Base-by-base conservation (phyloP, 345 rosid genomes). In the Cardamine occulta region DNA sequence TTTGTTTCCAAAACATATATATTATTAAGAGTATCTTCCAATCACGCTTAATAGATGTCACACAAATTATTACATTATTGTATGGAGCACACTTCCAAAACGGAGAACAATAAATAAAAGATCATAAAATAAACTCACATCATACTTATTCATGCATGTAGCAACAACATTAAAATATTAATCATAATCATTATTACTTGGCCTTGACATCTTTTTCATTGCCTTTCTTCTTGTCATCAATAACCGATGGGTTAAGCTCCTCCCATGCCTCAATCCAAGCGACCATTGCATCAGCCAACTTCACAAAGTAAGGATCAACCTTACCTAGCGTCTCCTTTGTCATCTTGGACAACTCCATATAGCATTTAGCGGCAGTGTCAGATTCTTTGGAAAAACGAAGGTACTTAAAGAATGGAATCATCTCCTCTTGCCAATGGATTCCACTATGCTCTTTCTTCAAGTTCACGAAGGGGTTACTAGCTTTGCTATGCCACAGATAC, bases 191-290 rank as follows among this genome's bases (percentile, higher is more conserved):
- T 45, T n/a, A 35, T 48, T 51, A 58, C 24, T 45, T 55, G 14
- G 57, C 66, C 66, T 65, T 66, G 57, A 64, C 40, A 57, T 54
- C 82, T 59, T 80, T 79, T 70, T 80, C 84, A 8, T 80, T 80
- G 6, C 82, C 40, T 13, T 45, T 48, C 5, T 47, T 64, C 8
- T 45, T 45, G 19, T 45, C 4, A 45, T 45, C 51, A 45, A n/a
- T 21, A 60, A 19, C 65, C 8, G 60, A 11, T 6, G 90, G 83
- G 85, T 92, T 89, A 52, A 92, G 92, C 79, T 92, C 93, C 12
- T 89, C 97, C 97, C 97, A 92, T 31, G 97, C 97, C 5, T 92
- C 92, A 63, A 92, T 85, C 97, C 97, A 92, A 28, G 84, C 74
- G 39, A 85, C 85, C 97, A 92, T 92, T 70, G 93, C 97, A 74